Evolutionary conservation across 345 rosid species (phyloP), one percentile per base, ranked within the genome.

Genomic region (Populus nigra): DNA sequence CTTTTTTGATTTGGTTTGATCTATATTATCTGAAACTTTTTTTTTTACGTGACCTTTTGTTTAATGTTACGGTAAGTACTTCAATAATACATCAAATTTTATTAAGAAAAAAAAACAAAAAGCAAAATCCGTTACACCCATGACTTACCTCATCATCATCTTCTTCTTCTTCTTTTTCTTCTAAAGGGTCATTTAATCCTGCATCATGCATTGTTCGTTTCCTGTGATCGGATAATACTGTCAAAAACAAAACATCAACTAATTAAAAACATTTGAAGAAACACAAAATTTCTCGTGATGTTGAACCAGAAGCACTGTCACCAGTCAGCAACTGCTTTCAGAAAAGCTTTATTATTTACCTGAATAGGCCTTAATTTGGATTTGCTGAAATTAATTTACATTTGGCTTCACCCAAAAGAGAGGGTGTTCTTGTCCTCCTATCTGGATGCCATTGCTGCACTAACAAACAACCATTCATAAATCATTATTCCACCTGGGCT

Each of bases 371-470:
- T 91, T 88, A 27, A 27, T 27, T 68, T 87, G 94, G 62, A 91
- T 87, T 65, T 86, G 85, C 84, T 89, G 92, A 78, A 91, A 91
- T 57, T 73, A 91, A 91, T 63, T 74, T 88, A 6, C 83, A 79
- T 78, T 89, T 89, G 39, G 90, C 89, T 74, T 85, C 65, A 25
- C 84, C 73, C 75, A 81, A 73, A 39, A 87, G 17, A 80, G 91
- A 79, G 6, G 89, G 89, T 5, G 78, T 81, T 57, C 68, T 85
- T 1, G 86, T 74, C 94, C 89, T 84, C 73, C 83, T 83, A 76
- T 90, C 94, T 1, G 92, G 94, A 82, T 90, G 91, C 92, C 92
- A 89, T 85, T 79, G 76, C 94, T 90, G 77, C 82, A 49, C 55
- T 47, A 39, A 65, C 7, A 61, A 33, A 29, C 75, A 43, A 16